Evolutionary conservation across 2,329 filamentous ascomycete genomes (phyloP).

Genomic region (Neurospora sp.): DNA sequence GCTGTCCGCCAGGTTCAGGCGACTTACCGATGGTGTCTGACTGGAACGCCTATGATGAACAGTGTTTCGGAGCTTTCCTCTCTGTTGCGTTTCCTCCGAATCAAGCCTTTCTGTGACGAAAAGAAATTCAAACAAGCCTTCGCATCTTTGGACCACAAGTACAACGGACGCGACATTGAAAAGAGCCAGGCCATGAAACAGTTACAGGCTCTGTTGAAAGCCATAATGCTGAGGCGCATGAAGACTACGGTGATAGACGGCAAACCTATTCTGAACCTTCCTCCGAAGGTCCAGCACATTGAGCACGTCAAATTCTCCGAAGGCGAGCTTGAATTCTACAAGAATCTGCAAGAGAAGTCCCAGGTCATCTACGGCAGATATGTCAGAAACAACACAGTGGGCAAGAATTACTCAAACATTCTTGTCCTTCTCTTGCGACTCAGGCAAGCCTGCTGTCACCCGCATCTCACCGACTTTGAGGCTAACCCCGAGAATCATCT

Average conservation of each 20-base stretch:
- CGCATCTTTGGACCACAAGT: slow-evolving; percentile 19
- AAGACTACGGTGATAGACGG: slow-evolving; percentile 75
- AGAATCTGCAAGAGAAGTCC: slow-evolving; percentile 54
- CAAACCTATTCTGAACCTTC: slow-evolving; percentile 61
- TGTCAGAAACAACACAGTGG: slow-evolving; percentile 56
- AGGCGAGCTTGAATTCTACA: slow-evolving; percentile 57
- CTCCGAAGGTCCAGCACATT: slow-evolving; percentile 52
- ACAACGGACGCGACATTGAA: slow-evolving; percentile 34
- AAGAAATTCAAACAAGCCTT: slow-evolving; percentile 46
- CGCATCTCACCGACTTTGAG: slow-evolving; percentile 49
- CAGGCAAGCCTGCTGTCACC: slow-evolving; percentile 75
- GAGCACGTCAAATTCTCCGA: slow-evolving; percentile 56
- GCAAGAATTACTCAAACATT: slow-evolving; percentile 67
- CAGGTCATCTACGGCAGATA: slow-evolving; percentile 70
- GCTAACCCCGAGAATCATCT: slow-evolving; percentile 34
- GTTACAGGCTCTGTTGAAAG: slow-evolving; percentile 67
- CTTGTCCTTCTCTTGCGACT: slow-evolving; percentile 70
- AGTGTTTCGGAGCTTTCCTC: slow-evolving; percentile 68
- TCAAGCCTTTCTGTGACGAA: slow-evolving; percentile 62
- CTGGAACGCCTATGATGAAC: slow-evolving; percentile 86
- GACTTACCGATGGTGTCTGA: slow-evolving; percentile 62
- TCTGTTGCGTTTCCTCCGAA: slow-evolving; percentile 65
- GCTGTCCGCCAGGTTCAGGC: slow-evolving; percentile 51
- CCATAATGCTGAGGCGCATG: slow-evolving; percentile 71
- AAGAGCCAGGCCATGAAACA: slow-evolving; percentile 56